phyloP scores from a whole-genome alignment of 495 filamentous ascomycete species.

The Aspergillus asperescens region DNA sequence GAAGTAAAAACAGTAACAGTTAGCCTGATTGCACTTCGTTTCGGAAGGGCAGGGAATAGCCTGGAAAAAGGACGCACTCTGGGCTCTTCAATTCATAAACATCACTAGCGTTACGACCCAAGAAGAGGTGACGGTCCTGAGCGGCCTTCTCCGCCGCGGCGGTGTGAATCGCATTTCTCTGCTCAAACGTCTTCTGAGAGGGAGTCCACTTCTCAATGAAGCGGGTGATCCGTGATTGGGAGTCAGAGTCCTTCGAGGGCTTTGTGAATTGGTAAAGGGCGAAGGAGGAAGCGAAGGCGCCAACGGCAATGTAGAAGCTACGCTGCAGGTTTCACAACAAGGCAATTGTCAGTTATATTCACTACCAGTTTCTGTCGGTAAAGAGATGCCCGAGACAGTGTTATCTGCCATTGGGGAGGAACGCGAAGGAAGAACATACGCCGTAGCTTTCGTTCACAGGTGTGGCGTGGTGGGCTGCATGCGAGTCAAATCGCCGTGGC shows the following conservation, averaged over 20 bases:
- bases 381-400: constrained; percentile 1
- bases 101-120: constrained; percentile 44
- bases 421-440: constrained; percentile 44
- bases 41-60: not conserved
- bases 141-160: constrained; percentile 64
- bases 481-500: constrained; percentile 42
- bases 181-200: constrained; percentile 47
- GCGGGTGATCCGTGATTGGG: constrained; percentile 50
- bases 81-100: constrained; percentile 54
- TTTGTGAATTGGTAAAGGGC: constrained; percentile 50
- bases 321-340: constrained; percentile 37
- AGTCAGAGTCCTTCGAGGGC: constrained; percentile 42
- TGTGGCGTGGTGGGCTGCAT: constrained; percentile 43
- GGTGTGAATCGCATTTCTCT: constrained; percentile 59
- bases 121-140: constrained; percentile 60
- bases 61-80: constrained; percentile 53
- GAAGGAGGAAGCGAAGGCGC: constrained; percentile 51
- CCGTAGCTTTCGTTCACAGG: constrained; percentile 60
- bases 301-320: constrained; percentile 61
- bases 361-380: too few species aligned
- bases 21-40: not conserved
- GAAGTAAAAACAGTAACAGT: constrained; percentile 9
- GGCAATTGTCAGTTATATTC: constrained; percentile 15
- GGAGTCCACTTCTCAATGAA: constrained; percentile 51
- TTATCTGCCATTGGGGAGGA: too few species aligned